Percentiles rank a stretch among this genome's conserved stretches.
Evolutionary conservation across 257 asterid species (phyloP).

Genomic region (Scutellaria baicalensis): DNA sequence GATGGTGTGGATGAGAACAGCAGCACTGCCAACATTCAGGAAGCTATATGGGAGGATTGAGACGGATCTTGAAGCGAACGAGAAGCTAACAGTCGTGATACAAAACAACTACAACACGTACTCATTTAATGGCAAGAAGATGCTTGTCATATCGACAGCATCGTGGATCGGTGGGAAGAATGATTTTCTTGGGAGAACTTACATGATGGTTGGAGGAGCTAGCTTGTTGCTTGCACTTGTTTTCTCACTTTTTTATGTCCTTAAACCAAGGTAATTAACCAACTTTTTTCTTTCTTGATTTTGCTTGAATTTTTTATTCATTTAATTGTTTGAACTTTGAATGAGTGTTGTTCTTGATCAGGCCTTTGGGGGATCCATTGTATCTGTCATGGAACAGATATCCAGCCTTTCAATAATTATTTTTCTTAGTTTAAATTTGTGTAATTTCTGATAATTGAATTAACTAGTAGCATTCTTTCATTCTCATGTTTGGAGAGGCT

Average conservation of each 20-base stretch:
- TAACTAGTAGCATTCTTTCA: not conserved
- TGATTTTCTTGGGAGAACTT: slow-evolving; percentile 61
- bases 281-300: not conserved
- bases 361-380: slow-evolving; percentile 77
- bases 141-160: slow-evolving; percentile 75
- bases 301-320: not conserved
- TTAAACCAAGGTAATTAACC: slow-evolving; percentile 64
- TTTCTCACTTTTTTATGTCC: slow-evolving; percentile 55
- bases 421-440: not conserved
- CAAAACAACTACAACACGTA: slow-evolving; percentile 82
- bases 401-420: slow-evolving; percentile 14
- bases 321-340: too few species aligned
- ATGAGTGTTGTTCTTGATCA: slow-evolving; percentile 6
- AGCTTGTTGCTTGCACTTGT: slow-evolving; percentile 50
- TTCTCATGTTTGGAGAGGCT: slow-evolving; percentile 1
- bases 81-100: slow-evolving; percentile 54
- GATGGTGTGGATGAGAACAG: slow-evolving; percentile 90
- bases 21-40: slow-evolving; percentile 73
- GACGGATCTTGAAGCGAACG: slow-evolving; percentile 65
- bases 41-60: slow-evolving; percentile 81
- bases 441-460: not conserved
- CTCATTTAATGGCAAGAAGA: slow-evolving; percentile 64
- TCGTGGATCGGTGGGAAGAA: slow-evolving; percentile 95
- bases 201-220: slow-evolving; percentile 59
- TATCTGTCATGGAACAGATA: slow-evolving; percentile 69